phyloP scores from a whole-genome alignment of 1,284 basidiomycete genomes.

The Sanghuangporus sanghuang region DNA sequence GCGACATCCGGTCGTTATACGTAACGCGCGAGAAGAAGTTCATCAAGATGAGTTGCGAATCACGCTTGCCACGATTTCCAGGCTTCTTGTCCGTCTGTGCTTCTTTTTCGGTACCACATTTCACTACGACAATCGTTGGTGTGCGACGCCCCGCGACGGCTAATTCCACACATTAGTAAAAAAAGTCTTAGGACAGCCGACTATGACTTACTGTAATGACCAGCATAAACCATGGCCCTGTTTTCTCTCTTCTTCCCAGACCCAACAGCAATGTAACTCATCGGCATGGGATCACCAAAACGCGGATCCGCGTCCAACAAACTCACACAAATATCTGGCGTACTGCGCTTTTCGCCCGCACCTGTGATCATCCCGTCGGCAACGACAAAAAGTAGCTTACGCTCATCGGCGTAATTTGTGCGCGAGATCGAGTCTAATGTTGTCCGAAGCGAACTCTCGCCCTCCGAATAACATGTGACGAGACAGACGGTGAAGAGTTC shows the following conservation, averaged over 20 bases:
- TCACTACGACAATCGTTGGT: slow-evolving; percentile 94
- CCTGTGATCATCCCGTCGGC: slow-evolving; percentile 99
- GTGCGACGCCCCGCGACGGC: slow-evolving; percentile 82
- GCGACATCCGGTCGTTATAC: slow-evolving; percentile 98
- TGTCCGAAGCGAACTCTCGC: slow-evolving; percentile 84
- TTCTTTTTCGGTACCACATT: slow-evolving; percentile 90
- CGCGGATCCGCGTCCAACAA: slow-evolving; percentile 91
- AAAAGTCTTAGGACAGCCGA: slow-evolving; percentile 4
- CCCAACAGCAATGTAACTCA: slow-evolving; percentile 92
- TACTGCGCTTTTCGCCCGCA: slow-evolving; percentile 89
- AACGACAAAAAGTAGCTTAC: slow-evolving; percentile 92
- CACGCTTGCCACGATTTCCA: slow-evolving; percentile 97
- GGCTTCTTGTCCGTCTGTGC: slow-evolving; percentile 84
- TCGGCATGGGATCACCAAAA: slow-evolving; percentile 94
- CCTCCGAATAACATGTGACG: slow-evolving; percentile 98
- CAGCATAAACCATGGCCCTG: slow-evolving; percentile 97
- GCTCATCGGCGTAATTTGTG: slow-evolving; percentile 86
- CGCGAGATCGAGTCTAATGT: slow-evolving; percentile 91
- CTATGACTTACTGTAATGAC: slow-evolving; percentile 84
- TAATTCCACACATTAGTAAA: slow-evolving; percentile 26
- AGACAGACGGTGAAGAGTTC: slow-evolving; percentile 95
- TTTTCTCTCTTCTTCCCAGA: slow-evolving; percentile 88
- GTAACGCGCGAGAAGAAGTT: slow-evolving; percentile 99
- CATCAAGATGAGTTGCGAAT: slow-evolving; percentile 98
- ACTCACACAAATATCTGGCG: slow-evolving; percentile 94